Evolutionary conservation across 2,329 filamentous ascomycete genomes (phyloP).

Genomic region (Berkeleyomyces basicola): DNA sequence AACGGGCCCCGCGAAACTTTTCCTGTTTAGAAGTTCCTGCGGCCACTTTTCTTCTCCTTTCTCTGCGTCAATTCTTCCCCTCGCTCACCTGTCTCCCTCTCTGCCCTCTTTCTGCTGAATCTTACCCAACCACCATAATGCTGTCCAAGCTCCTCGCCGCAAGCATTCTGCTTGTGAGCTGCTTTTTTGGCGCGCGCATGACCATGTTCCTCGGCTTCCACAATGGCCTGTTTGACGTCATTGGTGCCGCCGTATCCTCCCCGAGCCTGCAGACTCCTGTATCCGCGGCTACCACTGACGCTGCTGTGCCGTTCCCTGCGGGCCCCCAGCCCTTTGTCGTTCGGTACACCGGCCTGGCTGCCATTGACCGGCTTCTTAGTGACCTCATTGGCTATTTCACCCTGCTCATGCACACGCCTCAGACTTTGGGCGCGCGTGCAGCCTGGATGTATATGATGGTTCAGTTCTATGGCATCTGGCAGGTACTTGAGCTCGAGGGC

Average conservation of each 20-base stretch:
- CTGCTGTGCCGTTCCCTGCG: not conserved
- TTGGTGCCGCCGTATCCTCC: not conserved
- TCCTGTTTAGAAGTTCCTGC: not conserved
- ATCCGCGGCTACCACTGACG: not conserved
- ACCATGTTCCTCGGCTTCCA: conserved; percentile 5
- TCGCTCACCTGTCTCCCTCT: not conserved
- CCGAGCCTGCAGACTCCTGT: not conserved
- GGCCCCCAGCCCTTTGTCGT: conserved; percentile 4
- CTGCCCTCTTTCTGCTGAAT: not conserved
- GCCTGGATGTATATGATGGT: not conserved
- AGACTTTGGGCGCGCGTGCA: not conserved
- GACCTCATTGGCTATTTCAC: conserved; percentile 6
- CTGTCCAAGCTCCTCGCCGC: not conserved
- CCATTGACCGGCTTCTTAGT: conserved; percentile 2
- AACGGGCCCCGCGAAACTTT: no score
- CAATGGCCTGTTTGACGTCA: conserved; percentile 4
- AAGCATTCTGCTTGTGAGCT: not conserved
- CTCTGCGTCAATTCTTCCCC: not conserved
- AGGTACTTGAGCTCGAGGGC: conserved; percentile 1
- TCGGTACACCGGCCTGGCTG: not conserved
- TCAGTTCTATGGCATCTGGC: conserved; percentile 9
- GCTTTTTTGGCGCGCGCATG: not conserved
- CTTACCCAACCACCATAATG: not conserved
- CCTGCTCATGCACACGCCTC: not conserved
- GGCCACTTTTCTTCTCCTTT: not conserved